These are phyloP conservation scores for Omphalotus guepiniiformis DNA, from an alignment of 768 basidiomycete genomes.

Conservation along the genomic window DNA sequence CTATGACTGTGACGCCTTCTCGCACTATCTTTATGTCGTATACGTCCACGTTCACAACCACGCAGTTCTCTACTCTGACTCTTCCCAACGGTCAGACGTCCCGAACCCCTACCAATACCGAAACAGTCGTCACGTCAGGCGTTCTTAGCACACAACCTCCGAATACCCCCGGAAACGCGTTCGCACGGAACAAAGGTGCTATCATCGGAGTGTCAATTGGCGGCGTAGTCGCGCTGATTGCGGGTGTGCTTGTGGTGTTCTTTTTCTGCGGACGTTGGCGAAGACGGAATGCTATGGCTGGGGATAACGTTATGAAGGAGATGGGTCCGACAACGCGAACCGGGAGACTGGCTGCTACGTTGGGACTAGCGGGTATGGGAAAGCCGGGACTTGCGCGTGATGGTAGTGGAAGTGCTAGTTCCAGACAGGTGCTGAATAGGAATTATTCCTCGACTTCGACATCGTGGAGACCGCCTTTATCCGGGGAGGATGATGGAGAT, in stretches of 20 bases:
- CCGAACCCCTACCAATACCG: not conserved
- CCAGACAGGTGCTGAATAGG: not conserved
- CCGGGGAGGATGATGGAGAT: not conserved
- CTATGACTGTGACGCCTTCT: not conserved
- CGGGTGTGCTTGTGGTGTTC: not conserved
- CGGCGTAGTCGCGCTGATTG: not conserved
- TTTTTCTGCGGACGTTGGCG: not conserved
- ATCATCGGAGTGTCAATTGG: slow-evolving; percentile 4
- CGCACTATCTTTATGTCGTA: not conserved
- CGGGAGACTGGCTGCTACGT: not conserved
- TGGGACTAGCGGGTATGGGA: too few species aligned
- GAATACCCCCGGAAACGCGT: not conserved
- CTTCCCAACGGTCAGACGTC: not conserved
- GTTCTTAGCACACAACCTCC: not conserved
- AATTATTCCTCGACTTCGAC: not conserved
- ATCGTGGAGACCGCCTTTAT: slow-evolving; percentile 4
- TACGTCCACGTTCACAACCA: not conserved
- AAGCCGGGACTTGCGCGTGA: not conserved
- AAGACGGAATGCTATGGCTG: not conserved
- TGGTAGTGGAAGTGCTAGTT: not conserved
- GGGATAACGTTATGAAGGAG: too few species aligned
- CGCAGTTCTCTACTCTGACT: not conserved
- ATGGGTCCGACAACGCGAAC: not conserved
- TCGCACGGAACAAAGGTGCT: not conserved
- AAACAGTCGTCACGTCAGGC: not conserved